Base-by-base conservation (phyloP, 768 basidiomycete species). In the Termitomyces sp. region DNA sequence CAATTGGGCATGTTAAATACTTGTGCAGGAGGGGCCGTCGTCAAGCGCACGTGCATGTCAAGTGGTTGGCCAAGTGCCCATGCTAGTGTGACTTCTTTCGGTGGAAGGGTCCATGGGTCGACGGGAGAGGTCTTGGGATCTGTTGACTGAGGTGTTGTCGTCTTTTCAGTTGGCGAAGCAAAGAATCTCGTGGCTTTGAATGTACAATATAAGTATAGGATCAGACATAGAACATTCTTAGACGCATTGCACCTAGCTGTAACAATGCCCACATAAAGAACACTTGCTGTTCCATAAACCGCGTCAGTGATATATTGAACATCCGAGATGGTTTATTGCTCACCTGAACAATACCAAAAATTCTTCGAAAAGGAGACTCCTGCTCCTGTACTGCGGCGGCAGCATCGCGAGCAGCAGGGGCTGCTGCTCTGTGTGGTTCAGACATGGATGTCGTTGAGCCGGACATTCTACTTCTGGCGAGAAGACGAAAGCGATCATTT, bases 11-110 rank as follows among this genome's bases (percentile, higher is more conserved):
- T 77, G 38, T 72, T 72, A 73, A 89, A 89, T 8, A 86, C 78
- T 64, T 87, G 82, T 7, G 78, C 82, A 5, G 69, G 75, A 1
- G 84, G 85, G 2, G 84, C 84, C 0, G 87, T 89, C 20, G 91
- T 84, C 36, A 94, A 72, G 67, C 86, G 82, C 4, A 93, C 82
- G 59, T 93, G 81, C 82, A 92, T 86, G 47, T 87, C 81, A 9
- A 93, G 70, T 3, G 76, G 72, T 55, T 84, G 77, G 1, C 81
- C 84, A 2, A 88, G 74, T 10, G 74, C 69, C 90, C 90, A 93
- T 43, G 80, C 83, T 5, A 77, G 81, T 14, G 72, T 60, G 2
- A 76, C 84, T 30, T 84, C 77, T 14, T 71, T 74, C 6, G 89
- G 88, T 8, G 85, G 82, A 14, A 81, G 68, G n/a, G 70, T 59